A percentile compares a stretch with the other conserved stretches of the same genome.
phyloP scores from a whole-genome alignment of 2,329 filamentous ascomycete species.

The Onygenales sp. region DNA sequence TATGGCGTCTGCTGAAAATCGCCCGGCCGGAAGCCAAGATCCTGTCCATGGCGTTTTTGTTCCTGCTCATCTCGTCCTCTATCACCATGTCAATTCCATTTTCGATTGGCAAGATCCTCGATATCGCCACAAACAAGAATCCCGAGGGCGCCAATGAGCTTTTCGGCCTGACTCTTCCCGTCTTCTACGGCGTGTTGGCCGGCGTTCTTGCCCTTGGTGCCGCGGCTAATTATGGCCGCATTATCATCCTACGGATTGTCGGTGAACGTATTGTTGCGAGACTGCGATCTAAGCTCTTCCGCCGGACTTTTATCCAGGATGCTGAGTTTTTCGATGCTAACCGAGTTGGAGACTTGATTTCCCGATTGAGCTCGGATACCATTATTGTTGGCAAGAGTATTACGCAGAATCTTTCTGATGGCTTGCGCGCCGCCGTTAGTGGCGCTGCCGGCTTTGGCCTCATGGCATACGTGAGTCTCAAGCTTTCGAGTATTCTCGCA shows the following conservation, averaged over 20 bases:
- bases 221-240: constrained; percentile 83
- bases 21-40: constrained; percentile 74
- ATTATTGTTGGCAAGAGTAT: constrained; percentile 98
- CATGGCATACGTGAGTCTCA: constrained; percentile 92
- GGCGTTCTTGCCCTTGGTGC: constrained; percentile 73
- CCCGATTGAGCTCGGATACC: constrained; percentile 87
- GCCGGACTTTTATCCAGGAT: constrained; percentile 89
- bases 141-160: constrained; percentile 56
- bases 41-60: constrained; percentile 68
- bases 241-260: constrained; percentile 85
- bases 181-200: constrained; percentile 79
- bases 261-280: constrained; percentile 90
- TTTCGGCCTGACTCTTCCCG: constrained; percentile 73
- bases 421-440: constrained; percentile 81
- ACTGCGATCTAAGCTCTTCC: constrained; percentile 79
- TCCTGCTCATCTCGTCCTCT: constrained; percentile 78
- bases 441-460: constrained; percentile 80
- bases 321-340: constrained; percentile 99
- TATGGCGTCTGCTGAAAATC: constrained; percentile 81
- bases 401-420: constrained; percentile 94
- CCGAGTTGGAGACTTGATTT: constrained; percentile 90
- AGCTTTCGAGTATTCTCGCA: constrained; percentile 77
- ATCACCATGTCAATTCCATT: constrained; percentile 97
- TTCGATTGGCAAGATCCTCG: constrained; percentile 90
- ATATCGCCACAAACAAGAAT: constrained; percentile 70